phyloP scores from a whole-genome alignment of 805 yeast genomes.

The Candida palmyrensis region DNA sequence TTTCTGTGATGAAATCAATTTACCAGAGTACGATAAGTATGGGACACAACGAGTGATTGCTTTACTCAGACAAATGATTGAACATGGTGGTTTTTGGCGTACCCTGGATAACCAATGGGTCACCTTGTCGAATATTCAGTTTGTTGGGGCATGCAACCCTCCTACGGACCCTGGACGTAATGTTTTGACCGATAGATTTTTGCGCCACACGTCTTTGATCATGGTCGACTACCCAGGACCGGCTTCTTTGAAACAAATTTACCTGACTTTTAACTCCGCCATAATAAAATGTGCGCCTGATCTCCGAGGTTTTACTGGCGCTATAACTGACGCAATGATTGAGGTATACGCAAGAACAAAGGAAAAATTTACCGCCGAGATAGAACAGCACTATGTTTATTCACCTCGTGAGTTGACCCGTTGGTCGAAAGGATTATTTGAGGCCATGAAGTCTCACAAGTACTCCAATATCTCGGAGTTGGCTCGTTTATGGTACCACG shows the following conservation, averaged over 20 bases:
- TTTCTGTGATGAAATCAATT: conserved; percentile 88
- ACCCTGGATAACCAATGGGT: conserved; percentile 61
- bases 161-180: conserved; percentile 76
- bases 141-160: conserved; percentile 96
- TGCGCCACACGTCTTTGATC: conserved; percentile 60
- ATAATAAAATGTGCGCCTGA: conserved; percentile 57
- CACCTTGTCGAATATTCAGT: conserved; percentile 53
- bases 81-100: conserved; percentile 75
- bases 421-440: conserved; percentile 74
- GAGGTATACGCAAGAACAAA: conserved; percentile 49
- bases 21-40: conserved; percentile 66
- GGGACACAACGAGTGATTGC: conserved; percentile 72
- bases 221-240: conserved; percentile 76
- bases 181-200: conserved; percentile 51
- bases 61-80: conserved; percentile 70
- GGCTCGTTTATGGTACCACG: conserved; percentile 73
- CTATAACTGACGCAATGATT: conserved; percentile 63
- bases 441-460: conserved; percentile 37
- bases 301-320: conserved; percentile 46
- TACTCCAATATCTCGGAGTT: conserved; percentile 38
- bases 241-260: conserved; percentile 61
- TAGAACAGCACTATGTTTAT: conserved; percentile 61
- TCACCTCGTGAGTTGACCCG: conserved; percentile 91
- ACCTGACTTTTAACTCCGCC: conserved; percentile 52
- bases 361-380: conserved; percentile 27